Evolutionary conservation across 2,329 filamentous ascomycete genomes (phyloP).

Genomic region (Grosmannia clavigera): DNA sequence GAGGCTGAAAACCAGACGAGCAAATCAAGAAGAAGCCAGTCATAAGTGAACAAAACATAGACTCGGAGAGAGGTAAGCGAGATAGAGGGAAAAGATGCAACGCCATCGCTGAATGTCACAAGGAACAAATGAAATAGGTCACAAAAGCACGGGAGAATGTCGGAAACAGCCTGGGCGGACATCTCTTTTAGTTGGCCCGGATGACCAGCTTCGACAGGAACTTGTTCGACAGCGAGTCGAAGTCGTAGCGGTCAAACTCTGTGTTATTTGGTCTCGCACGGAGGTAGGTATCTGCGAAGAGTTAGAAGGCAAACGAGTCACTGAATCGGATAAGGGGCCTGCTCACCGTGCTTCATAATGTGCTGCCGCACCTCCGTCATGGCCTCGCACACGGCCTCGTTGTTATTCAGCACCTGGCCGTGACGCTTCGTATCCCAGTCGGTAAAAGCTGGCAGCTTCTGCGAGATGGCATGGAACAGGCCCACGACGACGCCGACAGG

Average conservation of each 20-base stretch:
- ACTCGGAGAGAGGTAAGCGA: not conserved
- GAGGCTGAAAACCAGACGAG: slow-evolving; percentile 1
- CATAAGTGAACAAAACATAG: not conserved
- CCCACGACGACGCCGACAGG: slow-evolving; percentile 94
- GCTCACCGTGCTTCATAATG: slow-evolving; percentile 85
- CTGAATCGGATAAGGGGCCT: not conserved
- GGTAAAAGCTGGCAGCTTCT: slow-evolving; percentile 82
- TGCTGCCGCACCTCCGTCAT: slow-evolving; percentile 93
- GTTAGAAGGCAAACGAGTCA: not conserved
- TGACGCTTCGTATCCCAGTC: slow-evolving; percentile 93
- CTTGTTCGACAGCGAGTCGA: slow-evolving; percentile 93
- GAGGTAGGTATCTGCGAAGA: slow-evolving; percentile 66
- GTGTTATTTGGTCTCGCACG: slow-evolving; percentile 58
- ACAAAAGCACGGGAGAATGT: not conserved
- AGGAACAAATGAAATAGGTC: slow-evolving; percentile 3
- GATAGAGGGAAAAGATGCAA: slow-evolving; percentile 6
- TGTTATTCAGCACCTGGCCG: slow-evolving; percentile 81
- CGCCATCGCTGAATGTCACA: slow-evolving; percentile 19
- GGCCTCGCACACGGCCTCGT: slow-evolving; percentile 82
- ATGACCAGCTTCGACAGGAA: slow-evolving; percentile 95
- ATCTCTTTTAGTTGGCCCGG: slow-evolving; percentile 63
- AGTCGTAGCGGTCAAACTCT: slow-evolving; percentile 83
- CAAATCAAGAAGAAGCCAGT: not conserved
- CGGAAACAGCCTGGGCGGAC: not conserved
- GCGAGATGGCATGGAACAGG: slow-evolving; percentile 93